Evolutionary conservation across 208 protist species (phyloP).

Genomic region (Endotrypanum monterogeii): DNA sequence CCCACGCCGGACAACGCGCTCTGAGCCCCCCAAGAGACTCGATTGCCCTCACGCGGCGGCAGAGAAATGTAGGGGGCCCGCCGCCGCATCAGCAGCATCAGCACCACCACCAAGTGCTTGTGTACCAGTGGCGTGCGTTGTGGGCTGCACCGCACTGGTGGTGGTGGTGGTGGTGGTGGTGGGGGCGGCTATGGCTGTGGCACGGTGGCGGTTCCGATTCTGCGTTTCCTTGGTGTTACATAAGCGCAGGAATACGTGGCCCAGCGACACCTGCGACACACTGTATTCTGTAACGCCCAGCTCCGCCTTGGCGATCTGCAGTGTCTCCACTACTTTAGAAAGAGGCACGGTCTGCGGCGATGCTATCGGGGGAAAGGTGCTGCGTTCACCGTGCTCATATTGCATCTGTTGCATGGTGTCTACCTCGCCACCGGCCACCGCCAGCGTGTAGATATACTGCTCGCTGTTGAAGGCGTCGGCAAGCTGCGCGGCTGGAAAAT

Average conservation of each 20-base stretch:
- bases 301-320: conserved; percentile 34
- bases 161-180: background rate
- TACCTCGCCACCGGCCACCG: conserved; percentile 32
- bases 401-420: conserved; percentile 30
- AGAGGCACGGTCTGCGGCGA: conserved; percentile 27
- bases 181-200: too few species aligned
- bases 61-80: background rate
- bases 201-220: conserved; percentile 6
- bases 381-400: conserved; percentile 9
- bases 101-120: too few species aligned
- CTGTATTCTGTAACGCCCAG: conserved; percentile 75
- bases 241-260: conserved; percentile 72
- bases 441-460: conserved; percentile 44
- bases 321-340: conserved; percentile 47
- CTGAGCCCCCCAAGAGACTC: background rate
- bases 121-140: background rate
- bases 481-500: conserved; percentile 43
- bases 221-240: conserved; percentile 29
- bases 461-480: conserved; percentile 44
- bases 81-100: too few species aligned
- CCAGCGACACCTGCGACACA: conserved; percentile 69
- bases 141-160: background rate
- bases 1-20: background rate
- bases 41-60: background rate
- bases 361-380: background rate